These are phyloP conservation scores for Phytophthora citrophthora DNA, from an alignment of 352 stramenopile species.

Conservation along the genomic window DNA sequence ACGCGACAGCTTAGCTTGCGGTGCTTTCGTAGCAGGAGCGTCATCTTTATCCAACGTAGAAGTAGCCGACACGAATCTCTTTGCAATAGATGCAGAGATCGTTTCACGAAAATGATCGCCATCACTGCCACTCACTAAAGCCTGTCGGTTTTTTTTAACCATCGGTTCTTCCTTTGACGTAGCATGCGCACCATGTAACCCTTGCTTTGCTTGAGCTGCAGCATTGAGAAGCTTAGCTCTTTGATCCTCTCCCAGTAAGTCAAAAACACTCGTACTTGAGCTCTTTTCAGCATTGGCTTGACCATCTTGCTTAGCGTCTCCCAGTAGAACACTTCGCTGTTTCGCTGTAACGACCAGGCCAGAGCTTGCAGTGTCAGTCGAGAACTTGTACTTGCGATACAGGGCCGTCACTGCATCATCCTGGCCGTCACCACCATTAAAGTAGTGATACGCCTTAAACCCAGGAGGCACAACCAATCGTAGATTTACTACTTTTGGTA, in stretches of 20 bases:
- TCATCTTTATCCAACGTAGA: conserved; percentile 12
- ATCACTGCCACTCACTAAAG: conserved; percentile 35
- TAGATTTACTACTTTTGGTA: conserved; percentile 45
- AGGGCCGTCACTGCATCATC: conserved; percentile 34
- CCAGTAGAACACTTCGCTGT: conserved; percentile 52
- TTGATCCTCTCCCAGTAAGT: conserved; percentile 54
- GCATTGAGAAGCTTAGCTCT: conserved; percentile 53
- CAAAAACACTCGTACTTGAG: conserved; percentile 59
- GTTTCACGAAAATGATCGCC: conserved; percentile 70
- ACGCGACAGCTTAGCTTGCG: conserved; percentile 45
- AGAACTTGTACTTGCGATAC: conserved; percentile 70
- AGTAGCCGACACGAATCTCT: conserved; percentile 74
- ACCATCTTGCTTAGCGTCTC: conserved; percentile 14
- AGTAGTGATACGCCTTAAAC: conserved; percentile 59
- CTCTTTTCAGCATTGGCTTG: conserved; percentile 2
- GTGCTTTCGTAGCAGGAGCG: background rate
- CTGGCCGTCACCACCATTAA: conserved; percentile 40
- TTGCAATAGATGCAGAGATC: conserved; percentile 83
- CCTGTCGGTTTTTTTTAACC: conserved; percentile 37
- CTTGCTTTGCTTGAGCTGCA: conserved; percentile 42
- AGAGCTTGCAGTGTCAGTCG: conserved; percentile 41
- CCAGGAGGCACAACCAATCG: conserved; percentile 57
- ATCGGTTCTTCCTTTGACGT: conserved; percentile 4
- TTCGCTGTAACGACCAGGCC: conserved; percentile 54
- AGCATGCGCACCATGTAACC: background rate